phyloP scores from a whole-genome alignment of 306 rosid genomes.

The Mucuna pruriens region DNA sequence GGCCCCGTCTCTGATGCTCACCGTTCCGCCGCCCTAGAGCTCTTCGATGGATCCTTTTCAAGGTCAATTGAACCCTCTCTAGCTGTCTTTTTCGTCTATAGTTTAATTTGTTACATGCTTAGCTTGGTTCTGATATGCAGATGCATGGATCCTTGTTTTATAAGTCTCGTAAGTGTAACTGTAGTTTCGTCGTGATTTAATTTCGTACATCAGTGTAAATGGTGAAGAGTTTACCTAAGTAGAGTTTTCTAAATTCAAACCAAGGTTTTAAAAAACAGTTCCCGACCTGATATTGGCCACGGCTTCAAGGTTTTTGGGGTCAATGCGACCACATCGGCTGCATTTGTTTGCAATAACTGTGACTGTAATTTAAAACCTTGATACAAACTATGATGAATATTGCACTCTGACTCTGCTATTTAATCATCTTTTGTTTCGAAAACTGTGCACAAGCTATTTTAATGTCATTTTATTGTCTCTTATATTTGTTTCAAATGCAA shows the following conservation, averaged over 20 bases:
- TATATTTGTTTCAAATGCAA: conserved; percentile 3
- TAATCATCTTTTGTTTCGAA: not conserved
- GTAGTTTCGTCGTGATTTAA: not conserved
- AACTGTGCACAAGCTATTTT: not conserved
- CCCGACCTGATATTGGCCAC: not conserved
- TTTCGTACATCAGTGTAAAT: not conserved
- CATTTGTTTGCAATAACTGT: not conserved
- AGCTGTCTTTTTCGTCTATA: not conserved
- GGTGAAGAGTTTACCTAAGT: not conserved
- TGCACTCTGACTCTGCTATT: not conserved
- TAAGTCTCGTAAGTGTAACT: not conserved
- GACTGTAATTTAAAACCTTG: not conserved
- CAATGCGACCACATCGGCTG: not conserved
- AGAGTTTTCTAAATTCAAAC: not conserved
- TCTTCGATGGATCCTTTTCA: conserved; percentile 68
- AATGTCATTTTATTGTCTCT: not conserved
- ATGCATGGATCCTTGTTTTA: not conserved
- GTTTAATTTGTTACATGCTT: not conserved
- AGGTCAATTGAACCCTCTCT: conserved; percentile 55
- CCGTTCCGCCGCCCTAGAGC: conserved; percentile 77
- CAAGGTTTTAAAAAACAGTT: not conserved
- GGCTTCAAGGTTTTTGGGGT: not conserved
- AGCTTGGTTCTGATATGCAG: not conserved
- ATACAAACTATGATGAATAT: not conserved
- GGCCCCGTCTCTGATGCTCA: conserved; percentile 72